Evolutionary conservation across 1,284 basidiomycete species (phyloP).

Genomic region (Singerocomus rubriflavus): DNA sequence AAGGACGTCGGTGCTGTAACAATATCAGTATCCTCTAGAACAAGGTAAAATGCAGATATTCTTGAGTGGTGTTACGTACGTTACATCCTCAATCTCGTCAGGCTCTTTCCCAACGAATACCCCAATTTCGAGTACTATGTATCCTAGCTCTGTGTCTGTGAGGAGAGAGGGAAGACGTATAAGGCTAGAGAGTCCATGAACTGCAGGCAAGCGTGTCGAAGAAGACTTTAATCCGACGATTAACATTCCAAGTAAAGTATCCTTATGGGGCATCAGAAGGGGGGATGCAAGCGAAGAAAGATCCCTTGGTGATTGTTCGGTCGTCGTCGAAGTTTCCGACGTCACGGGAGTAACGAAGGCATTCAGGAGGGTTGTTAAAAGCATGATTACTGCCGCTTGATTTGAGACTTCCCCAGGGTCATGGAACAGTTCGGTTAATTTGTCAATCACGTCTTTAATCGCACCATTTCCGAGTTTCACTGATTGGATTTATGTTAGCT

Average conservation of each 20-base stretch:
- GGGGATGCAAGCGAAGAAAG: not conserved
- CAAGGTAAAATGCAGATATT: not conserved
- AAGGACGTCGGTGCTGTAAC: conserved; percentile 61
- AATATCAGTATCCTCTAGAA: not conserved
- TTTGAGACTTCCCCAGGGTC: conserved; percentile 75
- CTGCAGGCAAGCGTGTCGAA: conserved; percentile 54
- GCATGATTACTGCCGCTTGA: conserved; percentile 66
- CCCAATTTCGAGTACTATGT: conserved; percentile 75
- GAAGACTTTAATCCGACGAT: conserved; percentile 59
- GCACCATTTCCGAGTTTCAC: conserved; percentile 71
- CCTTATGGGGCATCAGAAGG: conserved; percentile 67
- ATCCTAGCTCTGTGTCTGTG: conserved; percentile 71
- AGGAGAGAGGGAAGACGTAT: conserved; percentile 65
- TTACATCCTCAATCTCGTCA: conserved; percentile 56
- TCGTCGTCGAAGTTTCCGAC: conserved; percentile 2
- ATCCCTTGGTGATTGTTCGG: not conserved
- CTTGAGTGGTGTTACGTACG: conserved; percentile 35
- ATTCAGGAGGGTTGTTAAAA: conserved; percentile 58
- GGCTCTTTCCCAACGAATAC: conserved; percentile 61
- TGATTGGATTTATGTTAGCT: conserved; percentile 32
- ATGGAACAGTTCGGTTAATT: conserved; percentile 73
- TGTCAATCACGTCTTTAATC: conserved; percentile 64
- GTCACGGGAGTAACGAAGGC: conserved; percentile 37
- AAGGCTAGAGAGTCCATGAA: conserved; percentile 62
- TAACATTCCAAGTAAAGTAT: conserved; percentile 68